These are phyloP conservation scores for Trapa incisa DNA, from an alignment of 345 rosid genomes.

Conservation along the genomic window DNA sequence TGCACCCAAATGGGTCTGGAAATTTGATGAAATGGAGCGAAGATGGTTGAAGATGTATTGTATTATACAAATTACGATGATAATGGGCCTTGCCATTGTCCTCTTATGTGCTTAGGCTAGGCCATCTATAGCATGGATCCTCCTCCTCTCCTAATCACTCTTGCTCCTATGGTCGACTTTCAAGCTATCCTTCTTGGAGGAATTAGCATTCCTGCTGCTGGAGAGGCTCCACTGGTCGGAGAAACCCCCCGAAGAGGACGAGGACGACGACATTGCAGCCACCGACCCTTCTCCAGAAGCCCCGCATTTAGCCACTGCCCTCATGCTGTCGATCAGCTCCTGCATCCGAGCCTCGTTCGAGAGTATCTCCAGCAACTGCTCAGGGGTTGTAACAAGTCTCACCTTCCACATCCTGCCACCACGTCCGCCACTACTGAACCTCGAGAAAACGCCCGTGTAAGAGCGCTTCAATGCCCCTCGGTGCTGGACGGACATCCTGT, in stretches of 20 bases:
- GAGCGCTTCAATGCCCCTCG: slow-evolving; percentile 50
- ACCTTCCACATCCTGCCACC: slow-evolving; percentile 67
- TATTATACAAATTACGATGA: too few species aligned
- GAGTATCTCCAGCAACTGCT: slow-evolving; percentile 50
- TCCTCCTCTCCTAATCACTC: too few species aligned
- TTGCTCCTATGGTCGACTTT: too few species aligned
- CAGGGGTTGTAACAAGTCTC: slow-evolving; percentile 59
- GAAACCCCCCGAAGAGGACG: slow-evolving; percentile 11
- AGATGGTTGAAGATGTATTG: too few species aligned
- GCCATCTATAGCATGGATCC: too few species aligned
- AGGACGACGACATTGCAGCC: slow-evolving; percentile 1
- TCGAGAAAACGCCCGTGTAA: slow-evolving; percentile 45
- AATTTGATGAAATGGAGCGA: too few species aligned
- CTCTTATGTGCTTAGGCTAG: too few species aligned
- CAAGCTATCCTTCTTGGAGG: slow-evolving; percentile 20
- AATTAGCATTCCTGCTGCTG: slow-evolving; percentile 26
- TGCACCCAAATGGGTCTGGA: too few species aligned
- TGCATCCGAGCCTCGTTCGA: slow-evolving; percentile 49
- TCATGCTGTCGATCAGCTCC: slow-evolving; percentile 63
- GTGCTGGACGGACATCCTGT: slow-evolving; percentile 53
- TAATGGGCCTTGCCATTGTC: too few species aligned
- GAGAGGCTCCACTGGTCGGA: slow-evolving; percentile 49
- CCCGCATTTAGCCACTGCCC: slow-evolving; percentile 63
- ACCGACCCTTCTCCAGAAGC: slow-evolving; percentile 15
- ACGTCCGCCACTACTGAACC: slow-evolving; percentile 12